A percentile compares a stretch with the other conserved stretches of the same genome.
Conservation (phyloP, 2,329 filamentous ascomycete species). For the Claviceps spartinae region DNA sequence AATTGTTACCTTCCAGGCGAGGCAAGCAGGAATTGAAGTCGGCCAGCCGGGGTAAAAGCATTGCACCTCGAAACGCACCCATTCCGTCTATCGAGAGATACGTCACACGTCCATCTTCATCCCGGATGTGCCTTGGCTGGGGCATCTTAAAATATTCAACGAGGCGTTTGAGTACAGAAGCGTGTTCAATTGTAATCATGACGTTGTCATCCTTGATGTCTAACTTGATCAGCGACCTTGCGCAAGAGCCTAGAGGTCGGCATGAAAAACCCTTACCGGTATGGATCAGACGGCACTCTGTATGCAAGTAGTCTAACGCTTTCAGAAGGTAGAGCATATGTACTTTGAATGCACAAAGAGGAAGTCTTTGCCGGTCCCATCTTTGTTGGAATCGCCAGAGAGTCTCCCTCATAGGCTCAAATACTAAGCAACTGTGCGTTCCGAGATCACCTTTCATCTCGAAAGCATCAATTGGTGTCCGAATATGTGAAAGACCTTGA, state of each 20-base stretch:
- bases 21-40: conserved; percentile 11
- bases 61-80: conserved; percentile 6
- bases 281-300: conserved; percentile 8
- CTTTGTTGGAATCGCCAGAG: conserved; percentile 8
- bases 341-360: conserved; percentile 8
- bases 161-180: conserved; percentile 6
- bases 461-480: conserved; percentile 9
- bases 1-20: conserved; percentile 2
- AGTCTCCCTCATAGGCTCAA: conserved; percentile 12
- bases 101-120: conserved; percentile 6
- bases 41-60: conserved; percentile 8
- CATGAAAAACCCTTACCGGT: conserved; percentile 8
- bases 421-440: conserved; percentile 12
- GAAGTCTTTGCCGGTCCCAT: conserved; percentile 6
- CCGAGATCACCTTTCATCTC: conserved; percentile 6
- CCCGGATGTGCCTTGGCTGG: conserved; percentile 5
- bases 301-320: conserved; percentile 1
- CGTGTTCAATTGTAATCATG: conserved; percentile 11
- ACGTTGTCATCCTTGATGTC: conserved; percentile 10
- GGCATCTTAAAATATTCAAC: not conserved
- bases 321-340: conserved; percentile 7
- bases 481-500: conserved; percentile 7
- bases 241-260: not conserved
- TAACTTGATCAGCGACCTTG: conserved; percentile 8
- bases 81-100: conserved; percentile 10